A percentile compares a stretch with the other conserved stretches of the same genome.
phyloP scores from a whole-genome alignment of 805 yeast species.

The Maudiozyma bulderi region DNA sequence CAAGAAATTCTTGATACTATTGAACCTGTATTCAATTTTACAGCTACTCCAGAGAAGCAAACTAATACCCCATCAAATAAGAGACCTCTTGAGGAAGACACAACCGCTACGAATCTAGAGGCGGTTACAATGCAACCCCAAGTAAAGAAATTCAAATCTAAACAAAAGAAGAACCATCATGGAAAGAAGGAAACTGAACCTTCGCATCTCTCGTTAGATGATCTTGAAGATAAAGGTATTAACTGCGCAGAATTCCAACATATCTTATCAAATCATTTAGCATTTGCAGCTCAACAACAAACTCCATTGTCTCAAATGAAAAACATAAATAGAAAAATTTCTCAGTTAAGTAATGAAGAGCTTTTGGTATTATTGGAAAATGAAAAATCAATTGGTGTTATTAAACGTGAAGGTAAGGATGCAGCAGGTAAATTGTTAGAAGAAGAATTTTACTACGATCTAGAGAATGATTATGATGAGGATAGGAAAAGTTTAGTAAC shows the following conservation, averaged over 20 bases:
- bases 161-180: neutral
- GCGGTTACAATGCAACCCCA: no score
- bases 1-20: neutral
- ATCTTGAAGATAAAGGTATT: conserved; percentile 19
- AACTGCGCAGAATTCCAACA: conserved; percentile 48
- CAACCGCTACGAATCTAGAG: no score
- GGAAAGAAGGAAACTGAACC: neutral
- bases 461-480: conserved; percentile 68
- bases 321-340: conserved; percentile 48
- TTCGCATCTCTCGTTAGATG: neutral
- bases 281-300: conserved; percentile 79
- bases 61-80: neutral
- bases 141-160: no score
- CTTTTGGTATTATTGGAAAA: conserved; percentile 36
- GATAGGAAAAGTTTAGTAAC: conserved; percentile 63
- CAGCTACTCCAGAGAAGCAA: neutral
- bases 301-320: conserved; percentile 72
- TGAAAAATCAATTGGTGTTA: conserved; percentile 60
- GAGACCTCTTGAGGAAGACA: neutral
- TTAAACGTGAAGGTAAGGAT: conserved; percentile 83
- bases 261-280: conserved; percentile 71
- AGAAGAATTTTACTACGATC: conserved; percentile 84
- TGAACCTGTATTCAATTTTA: neutral
- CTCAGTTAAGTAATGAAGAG: conserved; percentile 36
- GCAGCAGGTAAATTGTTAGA: conserved; percentile 94